These are phyloP conservation scores for Isatis lusitanica DNA, from an alignment of 441 rosid species.

Conservation along the genomic window DNA sequence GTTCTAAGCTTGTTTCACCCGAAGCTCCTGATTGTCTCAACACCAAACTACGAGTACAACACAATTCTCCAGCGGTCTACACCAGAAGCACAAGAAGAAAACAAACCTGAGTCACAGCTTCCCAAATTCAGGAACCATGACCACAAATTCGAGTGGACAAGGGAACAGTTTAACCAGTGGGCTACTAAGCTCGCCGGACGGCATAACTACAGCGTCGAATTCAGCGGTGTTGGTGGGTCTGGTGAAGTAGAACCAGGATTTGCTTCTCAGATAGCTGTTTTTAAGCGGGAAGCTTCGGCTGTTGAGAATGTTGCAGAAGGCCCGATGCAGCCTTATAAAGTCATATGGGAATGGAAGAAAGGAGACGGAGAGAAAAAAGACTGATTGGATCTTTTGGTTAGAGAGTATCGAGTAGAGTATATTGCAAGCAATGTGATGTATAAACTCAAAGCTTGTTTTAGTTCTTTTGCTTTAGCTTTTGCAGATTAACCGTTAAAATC, in stretches of 20 bases:
- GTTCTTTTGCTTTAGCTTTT: conserved; percentile 10
- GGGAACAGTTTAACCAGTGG: conserved; percentile 81
- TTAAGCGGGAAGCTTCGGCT: conserved; percentile 38
- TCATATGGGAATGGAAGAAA: conserved; percentile 75
- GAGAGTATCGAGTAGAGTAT: neutral
- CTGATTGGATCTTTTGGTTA: conserved; percentile 3
- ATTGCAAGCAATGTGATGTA: conserved; percentile 12
- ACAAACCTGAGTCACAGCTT: conserved; percentile 48
- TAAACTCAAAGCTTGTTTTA: conserved; percentile 18
- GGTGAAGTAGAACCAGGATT: conserved; percentile 76
- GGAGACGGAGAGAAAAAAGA: conserved; percentile 6
- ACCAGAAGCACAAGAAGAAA: conserved; percentile 56
- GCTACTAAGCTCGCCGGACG: conserved; percentile 58
- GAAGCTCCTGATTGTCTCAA: conserved; percentile 72
- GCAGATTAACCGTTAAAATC: neutral
- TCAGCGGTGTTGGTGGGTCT: conserved; percentile 89
- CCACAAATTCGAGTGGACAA: conserved; percentile 99
- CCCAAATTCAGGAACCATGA: conserved; percentile 89
- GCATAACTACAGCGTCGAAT: conserved; percentile 71
- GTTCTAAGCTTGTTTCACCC: conserved; percentile 70
- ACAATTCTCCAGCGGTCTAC: conserved; percentile 69
- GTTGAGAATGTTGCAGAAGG: conserved; percentile 19
- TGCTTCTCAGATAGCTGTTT: conserved; percentile 92
- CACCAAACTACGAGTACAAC: conserved; percentile 92
- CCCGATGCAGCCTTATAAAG: conserved; percentile 40